phyloP scores from a whole-genome alignment of 805 yeast genomes.

The Candida maltosa region DNA sequence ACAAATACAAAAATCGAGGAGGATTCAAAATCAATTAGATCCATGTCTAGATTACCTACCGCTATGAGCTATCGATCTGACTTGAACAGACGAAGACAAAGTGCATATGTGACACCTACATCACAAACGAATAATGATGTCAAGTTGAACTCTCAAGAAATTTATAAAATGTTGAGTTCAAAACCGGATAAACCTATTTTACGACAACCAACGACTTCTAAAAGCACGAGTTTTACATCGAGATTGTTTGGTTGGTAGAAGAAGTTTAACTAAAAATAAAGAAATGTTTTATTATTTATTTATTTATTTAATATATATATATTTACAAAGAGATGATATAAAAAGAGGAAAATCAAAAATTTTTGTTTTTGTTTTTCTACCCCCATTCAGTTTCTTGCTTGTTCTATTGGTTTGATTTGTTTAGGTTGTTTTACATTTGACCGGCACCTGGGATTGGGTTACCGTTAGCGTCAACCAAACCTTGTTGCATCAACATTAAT shows the following conservation, averaged over 20 bases:
- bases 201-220: not conserved
- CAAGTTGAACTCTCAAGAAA: conserved; percentile 12
- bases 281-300: conserved; percentile 1
- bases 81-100: conserved; percentile 3
- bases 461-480: conserved; percentile 77
- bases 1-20: too few species aligned
- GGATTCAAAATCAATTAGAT: conserved; percentile 12
- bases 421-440: conserved; percentile 44
- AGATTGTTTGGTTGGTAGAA: conserved; percentile 39
- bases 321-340: too few species aligned
- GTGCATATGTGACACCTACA: not conserved
- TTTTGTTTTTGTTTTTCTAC: not conserved
- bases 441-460: conserved; percentile 84
- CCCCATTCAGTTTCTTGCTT: not conserved
- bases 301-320: conserved; percentile 9
- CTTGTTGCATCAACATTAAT: conserved; percentile 87
- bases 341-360: not conserved
- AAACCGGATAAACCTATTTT: not conserved
- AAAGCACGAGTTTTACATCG: conserved; percentile 18
- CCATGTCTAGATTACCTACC: conserved; percentile 14
- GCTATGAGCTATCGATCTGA: conserved; percentile 7
- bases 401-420: not conserved
- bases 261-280: conserved; percentile 5
- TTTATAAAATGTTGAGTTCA: conserved; percentile 11
- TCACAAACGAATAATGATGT: conserved; percentile 1